Evolutionary conservation across 306 rosid genomes (phyloP).

Genomic region (Hippophae tibetana): DNA sequence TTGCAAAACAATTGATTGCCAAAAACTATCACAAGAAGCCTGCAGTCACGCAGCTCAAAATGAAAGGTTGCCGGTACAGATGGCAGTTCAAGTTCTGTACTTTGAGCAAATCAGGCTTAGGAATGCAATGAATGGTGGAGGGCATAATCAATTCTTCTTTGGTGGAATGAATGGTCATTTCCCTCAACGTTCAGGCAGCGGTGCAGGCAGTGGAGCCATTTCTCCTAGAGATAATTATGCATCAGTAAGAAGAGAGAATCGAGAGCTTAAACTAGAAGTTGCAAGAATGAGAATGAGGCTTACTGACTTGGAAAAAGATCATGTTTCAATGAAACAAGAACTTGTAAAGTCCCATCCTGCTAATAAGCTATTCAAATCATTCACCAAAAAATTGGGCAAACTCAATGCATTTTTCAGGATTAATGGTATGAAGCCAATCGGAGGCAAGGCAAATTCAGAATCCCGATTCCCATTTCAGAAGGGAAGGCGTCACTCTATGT

Average conservation of each 20-base stretch:
- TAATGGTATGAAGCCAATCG: conserved; percentile 38
- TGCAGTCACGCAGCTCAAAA: conserved; percentile 84
- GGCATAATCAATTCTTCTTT: conserved; percentile 71
- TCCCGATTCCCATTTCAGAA: conserved; percentile 72
- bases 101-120: conserved; percentile 77
- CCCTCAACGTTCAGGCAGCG: conserved; percentile 79
- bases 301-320: conserved; percentile 89
- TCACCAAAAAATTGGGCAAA: conserved; percentile 63
- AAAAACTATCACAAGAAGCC: conserved; percentile 88
- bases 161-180: conserved; percentile 49
- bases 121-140: conserved; percentile 57
- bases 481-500: conserved; percentile 92
- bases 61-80: conserved; percentile 65
- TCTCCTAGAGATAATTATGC: conserved; percentile 88
- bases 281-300: conserved; percentile 82
- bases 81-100: conserved; percentile 70
- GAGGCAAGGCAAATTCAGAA: conserved; percentile 52
- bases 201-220: conserved; percentile 85
- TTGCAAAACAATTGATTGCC: conserved; percentile 69
- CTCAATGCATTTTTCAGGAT: conserved; percentile 67
- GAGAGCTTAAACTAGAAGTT: conserved; percentile 78
- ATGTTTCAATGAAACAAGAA: conserved; percentile 71
- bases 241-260: conserved; percentile 69
- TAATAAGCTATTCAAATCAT: conserved; percentile 59
- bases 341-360: conserved; percentile 81